Evolutionary conservation across 495 filamentous ascomycete species (phyloP).

Genomic region (Thozetella sp.): DNA sequence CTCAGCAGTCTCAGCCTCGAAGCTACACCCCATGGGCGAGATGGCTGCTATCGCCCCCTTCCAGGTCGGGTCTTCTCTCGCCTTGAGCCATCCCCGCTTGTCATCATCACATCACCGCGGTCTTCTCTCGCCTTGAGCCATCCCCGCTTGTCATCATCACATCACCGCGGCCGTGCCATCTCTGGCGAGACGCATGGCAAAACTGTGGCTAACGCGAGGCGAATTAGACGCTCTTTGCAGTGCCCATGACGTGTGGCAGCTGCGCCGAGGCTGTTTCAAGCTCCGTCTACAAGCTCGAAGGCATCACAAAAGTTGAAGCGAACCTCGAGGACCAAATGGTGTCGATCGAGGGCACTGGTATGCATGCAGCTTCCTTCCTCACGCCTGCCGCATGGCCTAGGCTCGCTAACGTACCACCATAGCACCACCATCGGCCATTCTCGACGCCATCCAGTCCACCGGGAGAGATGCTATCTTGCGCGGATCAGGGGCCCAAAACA

Average conservation of each 20-base stretch:
- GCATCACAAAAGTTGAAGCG: slow-evolving; percentile 68
- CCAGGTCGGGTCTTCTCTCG: slow-evolving; percentile 29
- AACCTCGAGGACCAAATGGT: slow-evolving; percentile 70
- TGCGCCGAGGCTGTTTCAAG: slow-evolving; percentile 84
- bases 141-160: too few species aligned
- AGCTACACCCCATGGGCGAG: background rate
- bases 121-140: too few species aligned
- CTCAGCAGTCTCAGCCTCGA: background rate
- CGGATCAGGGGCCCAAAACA: slow-evolving; percentile 82
- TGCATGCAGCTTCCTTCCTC: too few species aligned
- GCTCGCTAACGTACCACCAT: slow-evolving; percentile 6
- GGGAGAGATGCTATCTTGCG: slow-evolving; percentile 93
- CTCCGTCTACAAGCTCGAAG: slow-evolving; percentile 72
- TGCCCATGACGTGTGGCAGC: slow-evolving; percentile 86
- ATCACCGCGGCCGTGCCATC: too few species aligned
- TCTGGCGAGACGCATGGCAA: too few species aligned
- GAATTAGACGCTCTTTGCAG: slow-evolving; percentile 85
- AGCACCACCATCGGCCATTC: slow-evolving; percentile 86
- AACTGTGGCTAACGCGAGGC: slow-evolving; percentile 10
- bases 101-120: background rate
- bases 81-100: background rate
- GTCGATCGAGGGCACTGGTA: slow-evolving; percentile 68
- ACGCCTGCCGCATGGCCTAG: too few species aligned
- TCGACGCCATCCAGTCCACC: slow-evolving; percentile 83
- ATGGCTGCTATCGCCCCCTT: slow-evolving; percentile 44